Conservation (phyloP, 805 yeast species). For the Ogataea wickerhamii region DNA sequence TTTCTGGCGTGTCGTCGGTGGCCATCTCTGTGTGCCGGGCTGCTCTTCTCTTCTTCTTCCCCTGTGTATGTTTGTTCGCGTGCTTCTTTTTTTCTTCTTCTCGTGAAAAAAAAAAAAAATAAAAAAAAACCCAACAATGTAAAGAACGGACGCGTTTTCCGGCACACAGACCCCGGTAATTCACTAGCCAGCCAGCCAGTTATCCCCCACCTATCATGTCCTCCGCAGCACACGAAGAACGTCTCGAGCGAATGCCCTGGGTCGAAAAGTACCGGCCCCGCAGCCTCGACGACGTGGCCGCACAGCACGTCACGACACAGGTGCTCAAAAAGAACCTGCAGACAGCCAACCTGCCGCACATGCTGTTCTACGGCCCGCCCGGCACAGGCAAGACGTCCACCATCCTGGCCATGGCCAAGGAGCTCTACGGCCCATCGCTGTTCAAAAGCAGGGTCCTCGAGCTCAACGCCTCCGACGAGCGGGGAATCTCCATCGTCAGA, state of each 20-base stretch:
- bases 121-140: no score
- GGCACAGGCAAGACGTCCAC: constrained; percentile 94
- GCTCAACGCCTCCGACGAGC: constrained; percentile 84
- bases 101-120: no score
- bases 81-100: no score
- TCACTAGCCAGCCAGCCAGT: no score
- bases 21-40: no score
- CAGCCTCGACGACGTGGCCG: constrained; percentile 78
- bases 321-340: constrained; percentile 76
- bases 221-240: constrained; percentile 32
- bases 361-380: constrained; percentile 91
- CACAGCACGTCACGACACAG: constrained; percentile 86
- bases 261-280: constrained; percentile 94
- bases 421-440: constrained; percentile 70
- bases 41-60: no score
- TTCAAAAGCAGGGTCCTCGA: constrained; percentile 72
- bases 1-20: no score
- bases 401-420: constrained; percentile 75
- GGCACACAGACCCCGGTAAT: no score
- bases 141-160: no score
- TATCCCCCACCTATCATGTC: no score
- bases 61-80: no score
- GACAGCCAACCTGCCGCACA: constrained; percentile 84
- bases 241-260: constrained; percentile 71
- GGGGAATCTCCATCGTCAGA: constrained; percentile 85